Conservation (phyloP, 805 yeast species). For the Spathaspora arborariae region DNA sequence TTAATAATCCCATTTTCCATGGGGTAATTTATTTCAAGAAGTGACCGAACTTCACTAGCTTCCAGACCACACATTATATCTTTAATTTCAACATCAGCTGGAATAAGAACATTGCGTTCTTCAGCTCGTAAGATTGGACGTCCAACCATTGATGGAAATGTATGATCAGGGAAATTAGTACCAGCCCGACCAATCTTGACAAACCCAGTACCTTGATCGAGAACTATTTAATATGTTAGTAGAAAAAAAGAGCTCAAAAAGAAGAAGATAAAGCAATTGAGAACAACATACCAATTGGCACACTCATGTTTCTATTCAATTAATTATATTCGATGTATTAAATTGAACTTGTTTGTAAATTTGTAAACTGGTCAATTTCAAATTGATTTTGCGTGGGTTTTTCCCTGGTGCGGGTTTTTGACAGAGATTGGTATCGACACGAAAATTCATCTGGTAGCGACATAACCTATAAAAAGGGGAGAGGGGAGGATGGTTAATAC, state of each 20-base stretch:
- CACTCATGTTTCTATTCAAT: background rate
- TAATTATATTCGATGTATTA: background rate
- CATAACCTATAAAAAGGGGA: background rate
- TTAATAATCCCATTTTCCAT: constrained; percentile 98
- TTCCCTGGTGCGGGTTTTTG: background rate
- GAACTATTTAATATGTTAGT: constrained; percentile 46
- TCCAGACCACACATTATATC: constrained; percentile 98
- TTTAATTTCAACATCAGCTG: constrained; percentile 70
- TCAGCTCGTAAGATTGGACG: constrained; percentile 96
- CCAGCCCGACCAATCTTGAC: constrained; percentile 97
- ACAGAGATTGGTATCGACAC: background rate
- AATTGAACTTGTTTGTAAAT: background rate
- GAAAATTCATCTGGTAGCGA: background rate
- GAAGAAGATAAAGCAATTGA: background rate
- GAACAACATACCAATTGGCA: constrained; percentile 33
- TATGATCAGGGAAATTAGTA: constrained; percentile 92
- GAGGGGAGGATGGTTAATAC: too few relatives aligned
- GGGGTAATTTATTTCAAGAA: constrained; percentile 91
- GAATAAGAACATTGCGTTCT: constrained; percentile 59
- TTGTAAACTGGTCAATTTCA: background rate
- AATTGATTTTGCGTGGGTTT: background rate
- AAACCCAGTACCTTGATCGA: constrained; percentile 99
- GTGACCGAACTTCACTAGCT: constrained; percentile 85
- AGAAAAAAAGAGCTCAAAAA: background rate
- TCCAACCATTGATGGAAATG: constrained; percentile 96